These are phyloP conservation scores for Sphagnurus paluster DNA, from an alignment of 1,284 basidiomycete species.

Conservation along the genomic window DNA sequence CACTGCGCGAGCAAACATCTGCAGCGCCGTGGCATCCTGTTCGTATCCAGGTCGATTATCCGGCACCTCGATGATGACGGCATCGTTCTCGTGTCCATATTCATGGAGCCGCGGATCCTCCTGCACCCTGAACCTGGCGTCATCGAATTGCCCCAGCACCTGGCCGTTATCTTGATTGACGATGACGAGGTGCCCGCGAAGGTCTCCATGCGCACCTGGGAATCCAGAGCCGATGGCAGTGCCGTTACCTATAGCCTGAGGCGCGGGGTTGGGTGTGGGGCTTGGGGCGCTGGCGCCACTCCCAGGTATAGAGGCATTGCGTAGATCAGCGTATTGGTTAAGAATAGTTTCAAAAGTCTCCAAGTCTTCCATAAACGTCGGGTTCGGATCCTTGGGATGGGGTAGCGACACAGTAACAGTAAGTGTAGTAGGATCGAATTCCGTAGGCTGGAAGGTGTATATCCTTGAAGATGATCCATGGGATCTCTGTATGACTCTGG, in stretches of 20 bases:
- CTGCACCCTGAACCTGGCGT: constrained; percentile 47
- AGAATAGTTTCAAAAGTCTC: constrained; percentile 73
- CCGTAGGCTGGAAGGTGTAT: constrained; percentile 45
- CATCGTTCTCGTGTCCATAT: constrained; percentile 55
- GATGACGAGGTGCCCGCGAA: constrained; percentile 70
- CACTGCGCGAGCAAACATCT: constrained; percentile 58
- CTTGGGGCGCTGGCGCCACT: no score
- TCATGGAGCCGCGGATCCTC: constrained; percentile 56
- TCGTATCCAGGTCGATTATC: constrained; percentile 39
- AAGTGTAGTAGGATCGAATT: constrained; percentile 33
- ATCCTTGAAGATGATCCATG: constrained; percentile 38
- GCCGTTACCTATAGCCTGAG: background rate
- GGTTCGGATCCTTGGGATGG: constrained; percentile 29
- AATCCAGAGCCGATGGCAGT: constrained; percentile 16
- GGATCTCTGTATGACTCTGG: constrained; percentile 39
- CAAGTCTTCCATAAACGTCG: constrained; percentile 54
- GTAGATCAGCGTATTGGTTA: constrained; percentile 62
- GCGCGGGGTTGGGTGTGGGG: no score
- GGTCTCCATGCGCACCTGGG: constrained; percentile 38
- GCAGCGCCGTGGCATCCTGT: constrained; percentile 45
- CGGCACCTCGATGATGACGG: constrained; percentile 75
- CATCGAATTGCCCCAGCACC: constrained; percentile 72
- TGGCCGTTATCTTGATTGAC: constrained; percentile 76
- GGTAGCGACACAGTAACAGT: constrained; percentile 44
- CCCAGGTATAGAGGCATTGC: constrained; percentile 16